Evolutionary conservation across 495 filamentous ascomycete genomes (phyloP).

Genomic region (Aspergillus kassunensis): DNA sequence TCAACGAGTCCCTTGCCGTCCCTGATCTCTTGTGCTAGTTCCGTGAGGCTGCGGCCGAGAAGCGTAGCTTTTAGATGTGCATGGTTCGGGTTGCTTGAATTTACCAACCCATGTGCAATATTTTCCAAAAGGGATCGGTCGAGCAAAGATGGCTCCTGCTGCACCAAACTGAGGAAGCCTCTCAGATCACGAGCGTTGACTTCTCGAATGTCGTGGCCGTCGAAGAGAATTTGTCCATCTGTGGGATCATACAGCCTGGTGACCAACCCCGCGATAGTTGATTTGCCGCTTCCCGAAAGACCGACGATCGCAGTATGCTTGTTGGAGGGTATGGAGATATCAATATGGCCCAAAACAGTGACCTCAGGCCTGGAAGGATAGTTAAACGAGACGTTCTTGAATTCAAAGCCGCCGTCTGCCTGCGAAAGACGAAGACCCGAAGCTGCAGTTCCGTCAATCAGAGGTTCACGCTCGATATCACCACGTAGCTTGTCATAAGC

Average conservation of each 20-base stretch:
- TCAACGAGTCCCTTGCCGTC: constrained; percentile 32
- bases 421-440: constrained; percentile 32
- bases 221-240: constrained; percentile 46
- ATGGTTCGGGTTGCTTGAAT: constrained; percentile 41
- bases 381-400: constrained; percentile 53
- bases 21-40: constrained; percentile 30
- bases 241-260: constrained; percentile 49
- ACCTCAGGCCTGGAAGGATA: constrained; percentile 62
- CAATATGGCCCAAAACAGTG: constrained; percentile 49
- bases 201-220: constrained; percentile 48
- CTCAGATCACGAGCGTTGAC: constrained; percentile 56
- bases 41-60: constrained; percentile 24
- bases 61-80: constrained; percentile 34
- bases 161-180: constrained; percentile 56
- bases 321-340: constrained; percentile 49
- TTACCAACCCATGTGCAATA: constrained; percentile 61
- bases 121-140: constrained; percentile 65
- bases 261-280: constrained; percentile 56
- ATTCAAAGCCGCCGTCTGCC: constrained; percentile 41
- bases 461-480: constrained; percentile 49
- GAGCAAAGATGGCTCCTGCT: constrained; percentile 64
- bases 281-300: constrained; percentile 69
- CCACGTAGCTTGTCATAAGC: constrained; percentile 47
- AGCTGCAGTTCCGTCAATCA: constrained; percentile 45
- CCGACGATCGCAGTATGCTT: constrained; percentile 66